Evolutionary conservation across 1,139 yeast genomes (phyloP).

Genomic region (Diutina sp.): DNA sequence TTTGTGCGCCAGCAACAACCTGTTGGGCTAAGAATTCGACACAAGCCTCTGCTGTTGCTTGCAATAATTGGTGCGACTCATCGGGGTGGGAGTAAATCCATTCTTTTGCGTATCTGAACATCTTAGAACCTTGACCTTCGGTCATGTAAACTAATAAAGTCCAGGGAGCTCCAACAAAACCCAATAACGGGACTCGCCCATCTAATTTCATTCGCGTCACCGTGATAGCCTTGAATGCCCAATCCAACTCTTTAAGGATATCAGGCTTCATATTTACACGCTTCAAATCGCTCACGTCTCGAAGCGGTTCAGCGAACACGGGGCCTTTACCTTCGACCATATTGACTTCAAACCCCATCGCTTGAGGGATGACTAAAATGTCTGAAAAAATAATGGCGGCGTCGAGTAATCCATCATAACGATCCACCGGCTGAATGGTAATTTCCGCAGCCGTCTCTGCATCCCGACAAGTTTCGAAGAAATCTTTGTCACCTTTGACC

Average conservation of each 20-base stretch:
- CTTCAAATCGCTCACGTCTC: conserved; percentile 56
- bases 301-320: conserved; percentile 76
- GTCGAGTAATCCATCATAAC: conserved; percentile 78
- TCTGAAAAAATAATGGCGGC: conserved; percentile 97
- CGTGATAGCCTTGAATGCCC: conserved; percentile 92
- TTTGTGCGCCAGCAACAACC: conserved; percentile 96
- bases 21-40: conserved; percentile 88
- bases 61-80: conserved; percentile 58
- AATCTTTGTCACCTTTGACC: conserved; percentile 78
- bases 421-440: conserved; percentile 91
- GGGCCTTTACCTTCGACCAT: conserved; percentile 97
- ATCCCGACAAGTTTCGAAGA: conserved; percentile 86
- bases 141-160: conserved; percentile 92
- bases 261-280: conserved; percentile 52
- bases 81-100: conserved; percentile 80
- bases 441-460: conserved; percentile 89
- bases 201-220: conserved; percentile 70
- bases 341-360: conserved; percentile 91
- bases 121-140: conserved; percentile 92
- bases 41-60: conserved; percentile 78
- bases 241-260: conserved; percentile 63
- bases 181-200: conserved; percentile 89
- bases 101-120: conserved; percentile 82
- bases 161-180: conserved; percentile 98
- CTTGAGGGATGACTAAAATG: conserved; percentile 93